Evolutionary conservation across 495 filamentous ascomycete species (phyloP).

Genomic region (Lophiotrema nucula): DNA sequence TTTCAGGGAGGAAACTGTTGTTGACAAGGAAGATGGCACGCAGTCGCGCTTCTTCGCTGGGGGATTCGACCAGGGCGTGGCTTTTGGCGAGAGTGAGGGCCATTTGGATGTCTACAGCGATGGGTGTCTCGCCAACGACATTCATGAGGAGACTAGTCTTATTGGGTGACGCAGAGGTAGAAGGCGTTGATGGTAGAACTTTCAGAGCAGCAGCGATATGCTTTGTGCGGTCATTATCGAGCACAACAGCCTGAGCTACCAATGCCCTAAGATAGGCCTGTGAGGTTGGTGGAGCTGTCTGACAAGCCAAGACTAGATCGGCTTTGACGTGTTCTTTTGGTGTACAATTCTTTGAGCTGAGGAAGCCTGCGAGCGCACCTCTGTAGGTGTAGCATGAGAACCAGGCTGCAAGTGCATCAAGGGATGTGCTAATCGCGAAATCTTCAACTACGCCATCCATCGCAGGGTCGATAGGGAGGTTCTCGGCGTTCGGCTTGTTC

Average conservation of each 20-base stretch:
- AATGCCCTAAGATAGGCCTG: constrained; percentile 74
- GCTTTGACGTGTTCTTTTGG: constrained; percentile 50
- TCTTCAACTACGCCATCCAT: constrained; percentile 87
- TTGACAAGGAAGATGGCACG: constrained; percentile 34
- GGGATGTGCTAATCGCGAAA: constrained; percentile 76
- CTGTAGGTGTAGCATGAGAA: constrained; percentile 78
- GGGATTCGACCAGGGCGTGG: constrained; percentile 63
- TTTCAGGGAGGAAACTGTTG: constrained; percentile 19
- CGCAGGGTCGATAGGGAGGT: constrained; percentile 62
- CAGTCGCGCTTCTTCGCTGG: constrained; percentile 23
- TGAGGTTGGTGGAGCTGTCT: constrained; percentile 76
- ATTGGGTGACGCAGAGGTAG: constrained; percentile 31
- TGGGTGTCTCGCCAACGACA: constrained; percentile 33
- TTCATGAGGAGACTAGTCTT: constrained; percentile 31
- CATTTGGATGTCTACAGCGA: constrained; percentile 64
- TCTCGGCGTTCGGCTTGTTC: constrained; percentile 71
- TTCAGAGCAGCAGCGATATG: constrained; percentile 57
- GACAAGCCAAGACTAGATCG: constrained; percentile 66
- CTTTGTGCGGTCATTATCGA: constrained; percentile 51
- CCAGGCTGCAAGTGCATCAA: constrained; percentile 90
- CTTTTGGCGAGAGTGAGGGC: constrained; percentile 81
- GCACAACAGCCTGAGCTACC: constrained; percentile 64
- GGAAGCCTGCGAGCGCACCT: constrained; percentile 60
- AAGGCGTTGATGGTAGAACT: constrained; percentile 49
- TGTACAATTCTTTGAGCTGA: constrained; percentile 41